Evolutionary conservation across 495 filamentous ascomycete species (phyloP), one percentile per base, ranked within the genome.

Genomic region (Neurospora tetraspora): DNA sequence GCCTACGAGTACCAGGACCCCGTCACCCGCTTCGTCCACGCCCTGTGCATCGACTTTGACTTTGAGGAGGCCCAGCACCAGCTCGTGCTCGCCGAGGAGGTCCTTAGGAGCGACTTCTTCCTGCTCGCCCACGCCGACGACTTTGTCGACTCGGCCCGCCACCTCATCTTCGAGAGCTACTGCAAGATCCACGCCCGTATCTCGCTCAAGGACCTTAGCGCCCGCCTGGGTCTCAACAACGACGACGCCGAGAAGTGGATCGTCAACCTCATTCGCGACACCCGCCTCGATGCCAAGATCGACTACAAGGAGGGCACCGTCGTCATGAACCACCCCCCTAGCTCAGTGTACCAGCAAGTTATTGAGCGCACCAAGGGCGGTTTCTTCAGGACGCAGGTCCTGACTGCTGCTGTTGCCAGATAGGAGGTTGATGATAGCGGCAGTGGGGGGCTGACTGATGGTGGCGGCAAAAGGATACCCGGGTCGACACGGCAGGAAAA

Each of bases 221-320:
- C 90, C 73, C 90, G 94, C 74, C 87, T 99, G 70, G 96, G 96
- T 73, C 85, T 99, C 73, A 92, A 89, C 78, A 89, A 93, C 77
- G 94, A 97, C 77, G 96, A 97, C 77, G 96, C 96, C 75, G 96
- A 99, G 89, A 98, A 98, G 86, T 98, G 96, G 96, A 99, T 99
- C 76, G 96, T 99, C 73, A 99, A 99, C 85, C 88, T 98, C 61
- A 99, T 99, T 84, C 90, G 96, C 73, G 96, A 99, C 81, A 99
- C 96, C 3, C 88, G 96, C 70, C 93, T 99, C 47, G 96, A 99
- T 78, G 96, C 96, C 74, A 99, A 99, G 89, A 96, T 99, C 76
- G 96, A 99, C 82, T 98, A 97, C 84, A 92, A 98, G 86, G 93
- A 94, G 84, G 96, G 96, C 76, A 99, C 96, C 47, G 96, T 99